A percentile compares a stretch with the other conserved stretches of the same genome.
Evolutionary conservation across 257 asterid genomes (phyloP).

Genomic region (Fraxinus pennsylvanica): DNA sequence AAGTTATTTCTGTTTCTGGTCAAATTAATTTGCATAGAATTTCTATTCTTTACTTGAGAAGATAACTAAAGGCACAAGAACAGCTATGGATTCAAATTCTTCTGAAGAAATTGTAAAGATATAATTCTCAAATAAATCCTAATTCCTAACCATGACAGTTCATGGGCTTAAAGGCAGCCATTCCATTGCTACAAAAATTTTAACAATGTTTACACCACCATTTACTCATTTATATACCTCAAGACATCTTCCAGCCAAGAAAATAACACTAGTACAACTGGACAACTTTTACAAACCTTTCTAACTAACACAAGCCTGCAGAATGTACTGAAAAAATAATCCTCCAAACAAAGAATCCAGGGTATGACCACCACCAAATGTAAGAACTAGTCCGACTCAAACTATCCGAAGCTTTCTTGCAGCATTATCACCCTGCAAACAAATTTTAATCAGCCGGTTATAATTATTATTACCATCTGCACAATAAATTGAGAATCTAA

Average conservation of each 20-base stretch:
- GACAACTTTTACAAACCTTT: constrained; percentile 47
- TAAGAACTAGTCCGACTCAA: constrained; percentile 34
- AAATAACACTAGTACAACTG: constrained; percentile 38
- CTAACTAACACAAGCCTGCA: constrained; percentile 38
- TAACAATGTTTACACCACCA: constrained; percentile 13
- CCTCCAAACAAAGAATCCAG: constrained; percentile 29
- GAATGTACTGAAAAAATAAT: constrained; percentile 12
- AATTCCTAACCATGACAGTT: background rate
- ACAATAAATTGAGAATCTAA: background rate
- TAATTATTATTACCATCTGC: background rate
- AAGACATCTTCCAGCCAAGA: constrained; percentile 31
- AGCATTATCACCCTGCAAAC: constrained; percentile 58
- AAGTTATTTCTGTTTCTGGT: too few relatives aligned
- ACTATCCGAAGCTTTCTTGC: constrained; percentile 45
- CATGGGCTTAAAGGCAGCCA: background rate
- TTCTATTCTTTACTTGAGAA: too few relatives aligned
- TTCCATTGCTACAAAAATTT: constrained; percentile 17
- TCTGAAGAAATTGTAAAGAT: background rate
- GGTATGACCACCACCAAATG: constrained; percentile 5
- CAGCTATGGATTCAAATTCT: background rate
- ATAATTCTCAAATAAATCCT: background rate
- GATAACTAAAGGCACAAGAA: too few relatives aligned
- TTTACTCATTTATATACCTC: background rate
- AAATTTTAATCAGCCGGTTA: constrained; percentile 16
- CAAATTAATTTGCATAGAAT: too few relatives aligned